phyloP scores from a whole-genome alignment of 106 monocot genomes.

The Amphibolis antarctica region DNA sequence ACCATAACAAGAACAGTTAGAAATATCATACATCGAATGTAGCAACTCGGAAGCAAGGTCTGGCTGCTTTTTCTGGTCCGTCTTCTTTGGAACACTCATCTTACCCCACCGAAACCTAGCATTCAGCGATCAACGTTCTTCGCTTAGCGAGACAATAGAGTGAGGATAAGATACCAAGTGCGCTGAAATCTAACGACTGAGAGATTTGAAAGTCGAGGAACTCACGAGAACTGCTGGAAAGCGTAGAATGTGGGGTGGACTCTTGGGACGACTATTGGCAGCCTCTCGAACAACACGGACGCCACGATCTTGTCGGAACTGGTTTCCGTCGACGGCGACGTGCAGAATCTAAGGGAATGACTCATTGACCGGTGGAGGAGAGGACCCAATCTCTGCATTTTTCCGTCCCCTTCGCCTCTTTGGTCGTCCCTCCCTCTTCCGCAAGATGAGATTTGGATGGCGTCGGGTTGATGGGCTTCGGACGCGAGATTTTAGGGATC shows the following conservation, averaged over 20 bases:
- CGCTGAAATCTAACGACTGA: not conserved
- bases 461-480: too few species aligned
- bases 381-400: not conserved
- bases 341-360: constrained; percentile 8
- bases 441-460: too few species aligned
- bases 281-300: constrained; percentile 80
- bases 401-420: not conserved
- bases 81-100: constrained; percentile 33
- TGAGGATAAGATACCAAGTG: not conserved
- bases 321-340: not conserved
- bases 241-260: constrained; percentile 82
- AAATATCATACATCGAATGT: constrained; percentile 39
- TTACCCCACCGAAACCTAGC: constrained; percentile 77
- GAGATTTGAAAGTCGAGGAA: not conserved
- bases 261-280: constrained; percentile 85
- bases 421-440: not conserved
- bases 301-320: constrained; percentile 49
- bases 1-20: not conserved
- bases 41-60: constrained; percentile 49
- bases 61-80: constrained; percentile 26
- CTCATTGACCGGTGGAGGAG: not conserved
- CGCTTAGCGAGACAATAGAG: not conserved
- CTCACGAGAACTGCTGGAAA: constrained; percentile 90
- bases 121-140: too few species aligned
- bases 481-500: too few species aligned